Base-by-base conservation (phyloP, 139 green algal genomes). In the Chlorella sp. region DNA sequence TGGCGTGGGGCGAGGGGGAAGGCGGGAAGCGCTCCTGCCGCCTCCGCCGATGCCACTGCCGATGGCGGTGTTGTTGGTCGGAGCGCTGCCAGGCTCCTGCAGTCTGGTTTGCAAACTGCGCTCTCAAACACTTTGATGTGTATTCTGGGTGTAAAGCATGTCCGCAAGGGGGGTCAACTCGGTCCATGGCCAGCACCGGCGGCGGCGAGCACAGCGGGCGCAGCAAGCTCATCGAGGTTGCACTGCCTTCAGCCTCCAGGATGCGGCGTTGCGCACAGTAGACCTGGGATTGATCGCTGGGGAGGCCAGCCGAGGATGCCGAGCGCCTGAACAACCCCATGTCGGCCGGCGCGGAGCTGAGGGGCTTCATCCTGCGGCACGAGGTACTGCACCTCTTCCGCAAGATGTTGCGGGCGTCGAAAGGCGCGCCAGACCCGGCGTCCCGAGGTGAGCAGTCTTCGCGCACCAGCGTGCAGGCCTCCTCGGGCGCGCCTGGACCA, bases 361-460 rank as follows among this genome's bases (percentile, higher is more conserved):
- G 71, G 37, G 30, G 68, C 66, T 88, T 88, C 68, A 88, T 88
- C 40, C 30, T 88, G 66, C 84, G 84, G 26, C 42, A 75, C 18
- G 84, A 88, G 39, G 84, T 88, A 39, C 68, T 88, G 40, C 84
- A 88, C 40, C 84, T 88, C 36, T 88, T 81, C 37, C 84, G 84
- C 4, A 24, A 2, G 19, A 32, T 88, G 39, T 28, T 88, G 2
- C 84, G 84, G 36, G 32, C 37, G 28, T 80, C 84, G 2, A 88
- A 68, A 42, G 39, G 68, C 7, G 66, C 84, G 0, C 42, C 57
- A 4, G 30, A 88, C 40, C 3, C 39, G 16, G 68, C 34, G 3
- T 26, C 84, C 0, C 28, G 84, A 88, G 84, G 84, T 81, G 68
- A 42, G 84, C 53, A n/a, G 12, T 73, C 19, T 32, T 34, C 19